These are phyloP conservation scores for Trichophyton rubrum DNA, from an alignment of 2,329 filamentous ascomycete species.

Conservation along the genomic window DNA sequence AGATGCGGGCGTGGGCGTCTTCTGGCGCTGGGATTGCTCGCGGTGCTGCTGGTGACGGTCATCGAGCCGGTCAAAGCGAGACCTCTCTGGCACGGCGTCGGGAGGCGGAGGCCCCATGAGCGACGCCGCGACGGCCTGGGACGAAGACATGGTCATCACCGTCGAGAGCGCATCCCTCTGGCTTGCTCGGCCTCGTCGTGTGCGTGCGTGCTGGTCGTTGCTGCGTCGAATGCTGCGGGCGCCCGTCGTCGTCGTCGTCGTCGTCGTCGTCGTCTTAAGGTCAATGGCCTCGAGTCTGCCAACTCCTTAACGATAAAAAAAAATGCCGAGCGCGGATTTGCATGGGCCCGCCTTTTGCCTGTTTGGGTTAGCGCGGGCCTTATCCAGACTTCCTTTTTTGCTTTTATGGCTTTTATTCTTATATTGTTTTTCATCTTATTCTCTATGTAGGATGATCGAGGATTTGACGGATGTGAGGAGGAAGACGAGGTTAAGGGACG, in stretches of 20 bases:
- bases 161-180: conserved; percentile 7
- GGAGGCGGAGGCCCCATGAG: conserved; percentile 35
- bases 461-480: no score
- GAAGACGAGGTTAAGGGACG: no score
- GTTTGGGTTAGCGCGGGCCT: background rate
- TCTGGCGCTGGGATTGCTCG: background rate
- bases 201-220: no score
- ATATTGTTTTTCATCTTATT: background rate
- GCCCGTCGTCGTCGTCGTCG: background rate
- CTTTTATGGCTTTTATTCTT: background rate
- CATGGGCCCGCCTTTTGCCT: background rate
- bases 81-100: conserved; percentile 31
- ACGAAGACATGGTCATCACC: conserved; percentile 29
- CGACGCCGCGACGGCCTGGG: conserved; percentile 37
- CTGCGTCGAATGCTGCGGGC: no score
- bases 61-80: conserved; percentile 27
- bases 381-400: background rate
- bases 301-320: background rate
- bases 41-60: background rate
- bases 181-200: no score
- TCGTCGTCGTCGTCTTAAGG: background rate
- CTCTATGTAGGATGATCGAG: no score
- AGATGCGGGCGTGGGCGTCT: no score
- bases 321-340: background rate
- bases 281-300: background rate